These are phyloP conservation scores for Neurospora sp. DNA, from an alignment of 495 filamentous ascomycete species.

Conservation along the genomic window DNA sequence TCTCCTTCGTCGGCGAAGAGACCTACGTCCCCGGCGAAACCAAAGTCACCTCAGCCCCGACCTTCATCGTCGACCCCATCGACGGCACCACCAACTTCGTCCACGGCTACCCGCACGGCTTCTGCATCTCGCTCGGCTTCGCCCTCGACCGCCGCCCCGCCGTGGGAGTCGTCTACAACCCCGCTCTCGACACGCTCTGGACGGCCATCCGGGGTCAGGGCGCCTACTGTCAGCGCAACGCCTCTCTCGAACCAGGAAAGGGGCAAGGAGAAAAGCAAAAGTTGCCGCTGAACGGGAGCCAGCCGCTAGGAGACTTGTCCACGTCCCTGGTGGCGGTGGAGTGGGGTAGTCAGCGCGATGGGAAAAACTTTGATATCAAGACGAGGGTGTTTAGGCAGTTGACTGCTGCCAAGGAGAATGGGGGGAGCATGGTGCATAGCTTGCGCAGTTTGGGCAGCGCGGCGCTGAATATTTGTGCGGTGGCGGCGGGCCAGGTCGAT, in stretches of 20 bases:
- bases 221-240: constrained; percentile 44
- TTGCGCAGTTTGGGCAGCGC: constrained; percentile 68
- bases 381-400: constrained; percentile 57
- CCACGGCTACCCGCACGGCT: constrained; percentile 64
- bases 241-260: constrained; percentile 15
- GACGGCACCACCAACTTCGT: constrained; percentile 89
- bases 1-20: constrained; percentile 74
- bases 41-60: constrained; percentile 56
- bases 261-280: constrained; percentile 14
- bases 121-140: constrained; percentile 72
- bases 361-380: constrained; percentile 70
- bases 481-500: constrained; percentile 71
- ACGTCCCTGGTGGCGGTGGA: constrained; percentile 61
- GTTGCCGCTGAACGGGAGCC: constrained; percentile 49
- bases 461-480: constrained; percentile 74
- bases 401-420: constrained; percentile 46
- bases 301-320: constrained; percentile 46
- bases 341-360: constrained; percentile 66
- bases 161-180: constrained; percentile 81
- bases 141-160: constrained; percentile 49
- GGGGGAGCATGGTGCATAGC: constrained; percentile 78
- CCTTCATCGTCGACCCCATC: constrained; percentile 84
- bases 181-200: constrained; percentile 58
- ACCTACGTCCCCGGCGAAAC: constrained; percentile 59
- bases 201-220: constrained; percentile 61